Evolutionary conservation across 2,329 filamentous ascomycete genomes (phyloP), one percentile per base, ranked within the genome.

Genomic region (Cyanodermella asteris): DNA sequence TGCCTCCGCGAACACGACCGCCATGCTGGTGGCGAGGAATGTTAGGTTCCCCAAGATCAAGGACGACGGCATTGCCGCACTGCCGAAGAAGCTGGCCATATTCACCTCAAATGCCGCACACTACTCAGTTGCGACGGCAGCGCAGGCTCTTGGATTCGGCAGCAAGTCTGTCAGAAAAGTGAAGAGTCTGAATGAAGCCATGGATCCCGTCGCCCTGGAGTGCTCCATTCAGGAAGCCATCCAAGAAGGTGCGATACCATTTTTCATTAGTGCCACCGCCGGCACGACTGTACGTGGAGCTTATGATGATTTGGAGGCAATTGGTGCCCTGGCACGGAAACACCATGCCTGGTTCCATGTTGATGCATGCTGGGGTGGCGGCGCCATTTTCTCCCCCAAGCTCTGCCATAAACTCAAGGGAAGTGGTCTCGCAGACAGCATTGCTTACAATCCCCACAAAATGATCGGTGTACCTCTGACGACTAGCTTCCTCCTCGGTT

Each of bases 211-310:
- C 0, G 64, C 64, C 10, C 58, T 97, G 7, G 64, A 73, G 13
- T 52, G 55, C 2, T 52, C 70, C 20, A 55, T 91, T 16, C 25
- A 53, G 5, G 55, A 60, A 27, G 70, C 75, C 13, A 68, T 69
- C 38, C 38, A 43, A 0, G 58, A 69, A 24, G 78, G 76, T 17
- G 67, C 72, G 42, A 87, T 75, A 1, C 84, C 87, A 0, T 74
- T 97, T 32, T 93, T 91, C 49, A 77, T 94, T 43, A 94, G 93
- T 44, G 76, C 82, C 5, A 94, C 87, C 1, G 84, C 87, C 1
- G 87, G 87, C 11, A 93, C 84, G 1, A 97, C 87, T 0, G 84
- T 94, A 3, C 56, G 84, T 33, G 87, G 87, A 10, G 80, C 76
- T 1, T 97, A 73, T 43, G 84, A 93, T 40, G 76, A 77, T 0